Evolutionary conservation across 2,329 filamentous ascomycete species (phyloP).

Genomic region (Curvularia spicifera): DNA sequence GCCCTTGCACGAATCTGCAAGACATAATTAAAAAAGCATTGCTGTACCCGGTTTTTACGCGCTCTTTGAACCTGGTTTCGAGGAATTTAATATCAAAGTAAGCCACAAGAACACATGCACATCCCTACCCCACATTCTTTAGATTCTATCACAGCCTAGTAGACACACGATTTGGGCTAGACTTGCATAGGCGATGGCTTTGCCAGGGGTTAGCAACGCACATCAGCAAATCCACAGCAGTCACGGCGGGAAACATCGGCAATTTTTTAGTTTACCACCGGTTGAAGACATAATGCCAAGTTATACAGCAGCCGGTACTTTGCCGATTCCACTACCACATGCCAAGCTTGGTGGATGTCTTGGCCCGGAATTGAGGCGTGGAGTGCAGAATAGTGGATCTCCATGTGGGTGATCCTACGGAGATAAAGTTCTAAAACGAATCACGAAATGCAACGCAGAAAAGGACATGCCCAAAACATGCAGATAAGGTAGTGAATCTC

Average conservation of each 20-base stretch:
- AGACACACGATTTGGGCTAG: neutral
- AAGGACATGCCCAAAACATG: neutral
- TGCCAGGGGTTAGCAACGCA: conserved; percentile 4
- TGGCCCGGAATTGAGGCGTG: conserved; percentile 8
- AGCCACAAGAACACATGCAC: conserved; percentile 7
- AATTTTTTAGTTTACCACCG: conserved; percentile 13
- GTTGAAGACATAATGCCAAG: conserved; percentile 11
- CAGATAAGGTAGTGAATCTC: neutral
- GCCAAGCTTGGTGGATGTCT: conserved; percentile 14
- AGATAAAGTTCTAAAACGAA: conserved; percentile 1
- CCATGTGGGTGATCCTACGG: conserved; percentile 5
- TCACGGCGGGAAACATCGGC: conserved; percentile 12
- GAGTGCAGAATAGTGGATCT: conserved; percentile 12
- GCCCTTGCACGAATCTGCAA: conserved; percentile 12
- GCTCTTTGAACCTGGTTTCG: conserved; percentile 12
- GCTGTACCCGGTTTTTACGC: conserved; percentile 16
- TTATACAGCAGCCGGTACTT: conserved; percentile 7
- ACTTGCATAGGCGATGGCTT: conserved; percentile 1
- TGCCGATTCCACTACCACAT: conserved; percentile 6
- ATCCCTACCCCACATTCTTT: conserved; percentile 10
- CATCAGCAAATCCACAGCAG: conserved; percentile 7
- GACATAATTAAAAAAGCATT: conserved; percentile 9
- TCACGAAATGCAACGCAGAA: neutral
- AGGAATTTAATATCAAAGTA: conserved; percentile 17
- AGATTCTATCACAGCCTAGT: conserved; percentile 1